Evolutionary conservation across 148 eudicot species (phyloP).

Genomic region (Camellia japonica): DNA sequence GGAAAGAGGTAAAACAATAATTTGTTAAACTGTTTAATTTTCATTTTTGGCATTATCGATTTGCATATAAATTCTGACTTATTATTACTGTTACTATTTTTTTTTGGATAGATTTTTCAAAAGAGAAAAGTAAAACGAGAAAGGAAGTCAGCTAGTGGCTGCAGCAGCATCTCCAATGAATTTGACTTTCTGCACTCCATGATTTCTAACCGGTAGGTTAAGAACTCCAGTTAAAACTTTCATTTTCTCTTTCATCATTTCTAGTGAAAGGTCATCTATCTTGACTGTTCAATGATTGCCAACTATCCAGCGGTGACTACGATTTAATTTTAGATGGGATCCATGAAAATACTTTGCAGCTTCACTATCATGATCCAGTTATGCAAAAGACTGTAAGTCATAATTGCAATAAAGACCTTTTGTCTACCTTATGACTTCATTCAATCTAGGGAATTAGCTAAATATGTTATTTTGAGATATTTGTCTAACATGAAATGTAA

Average conservation of each 20-base stretch:
- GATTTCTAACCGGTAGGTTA: conserved; percentile 71
- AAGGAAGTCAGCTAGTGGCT: conserved; percentile 31
- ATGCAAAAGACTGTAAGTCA: conserved; percentile 83
- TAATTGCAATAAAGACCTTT: conserved; percentile 5
- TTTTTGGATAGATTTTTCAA: conserved; percentile 64
- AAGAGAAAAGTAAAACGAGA: conserved; percentile 62
- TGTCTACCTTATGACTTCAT: background rate
- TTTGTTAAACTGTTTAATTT: background rate
- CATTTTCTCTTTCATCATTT: background rate
- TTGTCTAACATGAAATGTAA: conserved; percentile 6
- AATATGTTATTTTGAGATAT: background rate
- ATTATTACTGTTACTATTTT: background rate
- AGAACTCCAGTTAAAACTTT: conserved; percentile 9
- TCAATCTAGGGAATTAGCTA: background rate
- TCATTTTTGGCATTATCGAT: background rate
- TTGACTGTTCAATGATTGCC: conserved; percentile 16
- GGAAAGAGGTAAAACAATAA: conserved; percentile 73
- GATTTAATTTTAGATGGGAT: conserved; percentile 85
- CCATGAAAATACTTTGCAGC: conserved; percentile 82
- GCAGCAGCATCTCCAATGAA: conserved; percentile 37
- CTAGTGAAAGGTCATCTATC: conserved; percentile 12
- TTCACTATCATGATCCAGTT: conserved; percentile 83
- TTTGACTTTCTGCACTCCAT: conserved; percentile 62
- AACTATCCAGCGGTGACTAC: conserved; percentile 74
- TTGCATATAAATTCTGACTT: background rate